Conservation (phyloP, 1,284 basidiomycete genomes). For the Exobasidium cylindrosporum region DNA sequence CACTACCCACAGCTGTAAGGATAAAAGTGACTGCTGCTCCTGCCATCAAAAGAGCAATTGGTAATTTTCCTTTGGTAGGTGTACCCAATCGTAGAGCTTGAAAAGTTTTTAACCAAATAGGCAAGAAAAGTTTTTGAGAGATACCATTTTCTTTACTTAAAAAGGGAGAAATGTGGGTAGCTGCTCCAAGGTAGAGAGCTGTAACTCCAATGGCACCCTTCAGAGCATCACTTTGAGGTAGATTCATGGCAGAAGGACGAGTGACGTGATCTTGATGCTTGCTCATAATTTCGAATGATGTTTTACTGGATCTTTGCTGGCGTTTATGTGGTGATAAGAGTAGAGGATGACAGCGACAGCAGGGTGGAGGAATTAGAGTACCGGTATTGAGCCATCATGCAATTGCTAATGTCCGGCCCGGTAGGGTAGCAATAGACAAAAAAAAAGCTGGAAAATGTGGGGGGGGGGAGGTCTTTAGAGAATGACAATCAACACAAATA, state of each 20-base stretch:
- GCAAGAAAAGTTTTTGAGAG: background rate
- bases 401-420: no score
- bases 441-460: no score
- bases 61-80: background rate
- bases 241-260: background rate
- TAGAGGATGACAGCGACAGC: no score
- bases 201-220: background rate
- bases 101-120: background rate
- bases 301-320: no score
- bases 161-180: background rate
- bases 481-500: no score
- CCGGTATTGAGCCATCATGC: no score
- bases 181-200: background rate
- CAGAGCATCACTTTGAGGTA: background rate
- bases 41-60: constrained; percentile 1
- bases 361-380: no score
- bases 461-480: no score
- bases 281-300: background rate
- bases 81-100: background rate
- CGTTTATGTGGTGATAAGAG: no score
- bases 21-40: background rate
- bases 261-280: background rate
- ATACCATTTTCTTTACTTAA: background rate
- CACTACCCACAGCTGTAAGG: background rate
- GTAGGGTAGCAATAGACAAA: no score